A percentile compares a stretch with the other conserved stretches of the same genome.
These are phyloP conservation scores for Rhypophila decipiens DNA, from an alignment of 495 filamentous ascomycete genomes.

Conservation along the genomic window DNA sequence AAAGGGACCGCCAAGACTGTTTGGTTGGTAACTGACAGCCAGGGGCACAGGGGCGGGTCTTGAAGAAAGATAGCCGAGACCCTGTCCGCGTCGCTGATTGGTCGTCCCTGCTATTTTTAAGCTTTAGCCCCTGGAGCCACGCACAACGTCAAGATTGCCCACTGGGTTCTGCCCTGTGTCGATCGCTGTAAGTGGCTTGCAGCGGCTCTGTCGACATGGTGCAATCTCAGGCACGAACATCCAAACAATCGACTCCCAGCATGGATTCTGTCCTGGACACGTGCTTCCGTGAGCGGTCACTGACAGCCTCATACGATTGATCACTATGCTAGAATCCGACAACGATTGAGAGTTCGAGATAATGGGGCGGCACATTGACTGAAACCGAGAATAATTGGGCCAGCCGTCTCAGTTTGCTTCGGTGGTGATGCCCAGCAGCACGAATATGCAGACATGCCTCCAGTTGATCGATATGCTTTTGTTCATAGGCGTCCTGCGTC, in stretches of 20 bases:
- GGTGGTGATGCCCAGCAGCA: too few species aligned
- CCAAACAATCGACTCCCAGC: not conserved
- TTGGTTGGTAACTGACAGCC: not conserved
- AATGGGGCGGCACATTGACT: too few species aligned
- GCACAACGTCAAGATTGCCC: not conserved
- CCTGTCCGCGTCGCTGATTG: conserved; percentile 16
- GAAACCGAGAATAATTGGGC: too few species aligned
- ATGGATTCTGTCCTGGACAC: not conserved
- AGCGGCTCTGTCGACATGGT: not conserved
- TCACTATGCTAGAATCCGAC: too few species aligned
- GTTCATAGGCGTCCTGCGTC: too few species aligned
- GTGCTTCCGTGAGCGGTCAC: not conserved
- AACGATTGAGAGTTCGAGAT: too few species aligned
- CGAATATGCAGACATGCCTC: too few species aligned
- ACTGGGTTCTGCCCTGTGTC: not conserved
- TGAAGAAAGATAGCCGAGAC: conserved; percentile 6
- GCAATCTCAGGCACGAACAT: not conserved
- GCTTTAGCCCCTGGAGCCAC: not conserved
- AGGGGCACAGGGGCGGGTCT: conserved; percentile 8
- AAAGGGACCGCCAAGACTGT: not conserved
- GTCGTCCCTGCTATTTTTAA: conserved; percentile 20
- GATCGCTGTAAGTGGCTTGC: not conserved
- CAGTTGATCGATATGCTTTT: too few species aligned
- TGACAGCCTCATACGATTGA: not conserved
- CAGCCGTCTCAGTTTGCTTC: too few species aligned